Evolutionary conservation across 2,329 filamentous ascomycete genomes (phyloP).

Genomic region (Ophiostoma sp.): DNA sequence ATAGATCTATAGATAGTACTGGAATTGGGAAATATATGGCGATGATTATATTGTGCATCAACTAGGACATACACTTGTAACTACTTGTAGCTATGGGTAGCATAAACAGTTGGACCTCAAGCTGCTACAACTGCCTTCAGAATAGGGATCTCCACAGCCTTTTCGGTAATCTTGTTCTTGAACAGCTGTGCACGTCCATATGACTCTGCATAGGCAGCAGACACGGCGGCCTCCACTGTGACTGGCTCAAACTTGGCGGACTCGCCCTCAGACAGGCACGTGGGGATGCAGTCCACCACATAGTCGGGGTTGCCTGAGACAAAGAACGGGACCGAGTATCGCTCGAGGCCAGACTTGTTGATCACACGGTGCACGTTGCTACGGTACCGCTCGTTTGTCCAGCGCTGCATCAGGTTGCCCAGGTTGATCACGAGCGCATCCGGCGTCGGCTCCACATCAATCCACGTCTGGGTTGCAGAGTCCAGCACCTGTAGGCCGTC

Average conservation of each 20-base stretch:
- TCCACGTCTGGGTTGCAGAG: slow-evolving; percentile 40
- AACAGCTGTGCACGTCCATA: slow-evolving; percentile 13
- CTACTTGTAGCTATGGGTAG: too few relatives aligned
- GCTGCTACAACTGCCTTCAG: background rate
- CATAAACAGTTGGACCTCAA: background rate
- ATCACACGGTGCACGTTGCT: slow-evolving; percentile 52
- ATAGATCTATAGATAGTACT: too few relatives aligned
- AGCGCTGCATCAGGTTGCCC: slow-evolving; percentile 44
- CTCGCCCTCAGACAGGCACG: slow-evolving; percentile 33
- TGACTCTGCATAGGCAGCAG: slow-evolving; percentile 10
- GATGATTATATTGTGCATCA: background rate
- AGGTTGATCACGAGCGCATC: slow-evolving; percentile 48
- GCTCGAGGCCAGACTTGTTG: slow-evolving; percentile 37
- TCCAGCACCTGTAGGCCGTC: slow-evolving; percentile 49
- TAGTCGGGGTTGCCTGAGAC: slow-evolving; percentile 39
- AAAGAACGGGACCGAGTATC: slow-evolving; percentile 53
- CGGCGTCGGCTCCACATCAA: slow-evolving; percentile 38
- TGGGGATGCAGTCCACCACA: slow-evolving; percentile 35
- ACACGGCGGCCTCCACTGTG: slow-evolving; percentile 30
- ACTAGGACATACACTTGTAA: too few relatives aligned
- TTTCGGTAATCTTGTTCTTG: background rate
- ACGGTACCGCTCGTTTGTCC: slow-evolving; percentile 51
- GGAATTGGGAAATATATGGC: too few relatives aligned
- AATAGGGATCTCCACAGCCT: background rate
- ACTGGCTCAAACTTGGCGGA: slow-evolving; percentile 32